These are phyloP conservation scores for Fraxinus ornus DNA, from an alignment of 305 asterid genomes.

Conservation along the genomic window DNA sequence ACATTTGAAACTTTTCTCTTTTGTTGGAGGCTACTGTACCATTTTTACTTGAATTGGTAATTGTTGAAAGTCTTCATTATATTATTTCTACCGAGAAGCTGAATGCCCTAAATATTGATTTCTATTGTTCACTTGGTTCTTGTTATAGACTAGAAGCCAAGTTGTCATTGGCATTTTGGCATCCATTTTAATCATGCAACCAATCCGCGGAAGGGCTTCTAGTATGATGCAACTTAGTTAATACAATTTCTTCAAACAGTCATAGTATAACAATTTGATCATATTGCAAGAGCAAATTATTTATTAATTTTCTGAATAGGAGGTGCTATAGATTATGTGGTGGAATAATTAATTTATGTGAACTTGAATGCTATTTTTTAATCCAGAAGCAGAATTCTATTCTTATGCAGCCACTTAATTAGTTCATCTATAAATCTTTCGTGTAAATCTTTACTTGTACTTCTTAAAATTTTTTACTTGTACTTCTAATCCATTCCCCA, in stretches of 20 bases:
- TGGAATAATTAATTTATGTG: too few relatives aligned
- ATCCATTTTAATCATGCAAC: background rate
- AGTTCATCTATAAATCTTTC: background rate
- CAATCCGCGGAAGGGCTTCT: background rate
- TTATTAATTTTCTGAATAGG: too few relatives aligned
- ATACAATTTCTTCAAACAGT: too few relatives aligned
- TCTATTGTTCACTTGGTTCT: background rate
- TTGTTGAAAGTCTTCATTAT: background rate
- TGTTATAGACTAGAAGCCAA: constrained; percentile 7
- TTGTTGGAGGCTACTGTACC: constrained; percentile 48
- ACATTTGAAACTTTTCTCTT: background rate
- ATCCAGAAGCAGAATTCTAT: too few relatives aligned
- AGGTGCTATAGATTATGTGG: too few relatives aligned
- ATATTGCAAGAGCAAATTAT: too few relatives aligned
- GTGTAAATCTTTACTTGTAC: background rate
- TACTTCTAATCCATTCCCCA: background rate
- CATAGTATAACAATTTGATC: too few relatives aligned
- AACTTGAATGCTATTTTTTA: too few relatives aligned
- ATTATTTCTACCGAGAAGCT: constrained; percentile 13
- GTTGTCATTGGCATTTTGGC: constrained; percentile 6
- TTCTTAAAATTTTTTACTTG: background rate
- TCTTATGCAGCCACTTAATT: too few relatives aligned
- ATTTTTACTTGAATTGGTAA: background rate
- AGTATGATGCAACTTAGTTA: too few relatives aligned
- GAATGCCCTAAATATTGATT: background rate